Evolutionary conservation across 2,329 filamentous ascomycete genomes (phyloP), one percentile per base, ranked within the genome.

Genomic region (Microdochium nivale): DNA sequence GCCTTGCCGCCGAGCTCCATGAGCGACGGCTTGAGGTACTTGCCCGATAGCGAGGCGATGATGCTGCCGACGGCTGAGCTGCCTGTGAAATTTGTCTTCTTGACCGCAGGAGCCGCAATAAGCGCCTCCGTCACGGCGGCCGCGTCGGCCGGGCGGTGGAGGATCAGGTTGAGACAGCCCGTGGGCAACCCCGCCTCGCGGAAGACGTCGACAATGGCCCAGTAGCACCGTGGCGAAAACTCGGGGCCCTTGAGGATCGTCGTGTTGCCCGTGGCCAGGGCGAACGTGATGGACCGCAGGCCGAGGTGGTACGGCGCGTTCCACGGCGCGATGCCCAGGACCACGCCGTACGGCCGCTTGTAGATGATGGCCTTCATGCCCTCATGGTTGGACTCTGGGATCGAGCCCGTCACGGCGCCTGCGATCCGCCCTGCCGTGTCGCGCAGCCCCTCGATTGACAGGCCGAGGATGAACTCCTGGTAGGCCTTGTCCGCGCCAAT

Each of bases 401-500:
- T 67, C 7, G 61, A 64, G 5, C 70, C 74, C 52, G 65, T 59
- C 10, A 74, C 64, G 14, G 47, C 57, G 23, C 57, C 60, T 11
- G 62, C 58, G 23, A 77, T 67, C 14, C 71, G 65, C 2, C 71
- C 73, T 1, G 72, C 75, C 25, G 72, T 62, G 51, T 77, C 73
- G 21, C 65, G 65, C 8, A 77, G 57, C 2, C 72, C 56, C n/a
- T 71, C 68, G 24, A 65, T 58, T 1, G 70, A 57, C 2, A 65
- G 55, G 8, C 51, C 49, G 13, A 74, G 30, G 52, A 76, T 74
- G 51, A 77, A 70, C 2, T 65, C 59, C 5, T 51, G 21, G 37
- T 43, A 53, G 49, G n/a, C 25, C 30, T 13, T 54, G 52, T 13
- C 33, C 48, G 8, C 56, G 52, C 3, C 54, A 3, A 59, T 63